phyloP scores from a whole-genome alignment of 371 early-diverging fungal genomes.

The Blakeslea trispora region DNA sequence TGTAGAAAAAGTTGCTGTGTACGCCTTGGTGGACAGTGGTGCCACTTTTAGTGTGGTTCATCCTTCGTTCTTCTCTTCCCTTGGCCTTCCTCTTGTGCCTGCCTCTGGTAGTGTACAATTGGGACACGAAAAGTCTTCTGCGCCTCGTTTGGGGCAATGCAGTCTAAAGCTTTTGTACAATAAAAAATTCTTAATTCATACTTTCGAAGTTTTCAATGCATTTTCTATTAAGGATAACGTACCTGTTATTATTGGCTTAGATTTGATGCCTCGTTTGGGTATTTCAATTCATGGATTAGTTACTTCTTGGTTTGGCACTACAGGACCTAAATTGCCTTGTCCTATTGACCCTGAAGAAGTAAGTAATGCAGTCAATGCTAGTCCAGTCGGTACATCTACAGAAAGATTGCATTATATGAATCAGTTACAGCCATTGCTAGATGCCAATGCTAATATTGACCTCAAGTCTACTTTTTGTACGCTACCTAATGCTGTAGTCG shows the following conservation, averaged over 20 bases:
- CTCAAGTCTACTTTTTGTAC: no score
- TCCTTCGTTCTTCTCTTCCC: background rate
- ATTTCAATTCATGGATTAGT: constrained; percentile 4
- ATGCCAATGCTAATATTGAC: no score
- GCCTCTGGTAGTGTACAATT: constrained; percentile 1
- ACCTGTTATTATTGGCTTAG: constrained; percentile 8
- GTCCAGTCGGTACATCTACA: background rate
- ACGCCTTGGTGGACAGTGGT: constrained; percentile 9
- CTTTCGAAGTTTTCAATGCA: constrained; percentile 14
- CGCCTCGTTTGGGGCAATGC: background rate
- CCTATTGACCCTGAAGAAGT: constrained; percentile 13
- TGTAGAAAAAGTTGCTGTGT: constrained; percentile 7
- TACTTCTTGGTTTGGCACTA: background rate
- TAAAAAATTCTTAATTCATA: constrained; percentile 7
- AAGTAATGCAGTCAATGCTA: background rate
- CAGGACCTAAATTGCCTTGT: background rate
- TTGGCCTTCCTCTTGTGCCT: background rate
- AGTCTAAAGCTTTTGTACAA: constrained; percentile 9
- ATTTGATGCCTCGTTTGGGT: constrained; percentile 2
- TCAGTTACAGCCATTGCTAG: background rate
- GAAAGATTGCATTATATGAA: background rate
- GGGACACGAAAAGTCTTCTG: background rate
- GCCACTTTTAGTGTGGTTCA: constrained; percentile 7
- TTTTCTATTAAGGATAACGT: constrained; percentile 5
- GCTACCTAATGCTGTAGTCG: no score